A percentile compares a stretch with the other conserved stretches of the same genome.
These are phyloP conservation scores for Daedalea quercina DNA, from an alignment of 768 basidiomycete species.

Conservation along the genomic window DNA sequence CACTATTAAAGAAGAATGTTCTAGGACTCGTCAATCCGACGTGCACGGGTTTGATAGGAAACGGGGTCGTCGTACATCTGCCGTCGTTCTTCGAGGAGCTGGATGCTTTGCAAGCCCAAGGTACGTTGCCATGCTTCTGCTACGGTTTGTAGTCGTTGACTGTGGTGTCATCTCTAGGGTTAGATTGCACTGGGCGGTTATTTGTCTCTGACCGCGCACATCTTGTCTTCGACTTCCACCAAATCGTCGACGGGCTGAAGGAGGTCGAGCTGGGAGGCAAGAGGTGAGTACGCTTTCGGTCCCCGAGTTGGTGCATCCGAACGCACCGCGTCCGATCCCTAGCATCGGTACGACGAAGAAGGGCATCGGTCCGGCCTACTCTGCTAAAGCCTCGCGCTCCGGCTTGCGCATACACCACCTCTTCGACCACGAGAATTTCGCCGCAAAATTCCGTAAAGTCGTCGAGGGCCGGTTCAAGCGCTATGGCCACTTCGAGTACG, in stretches of 20 bases:
- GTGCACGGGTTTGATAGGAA: constrained; percentile 85
- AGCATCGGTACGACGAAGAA: constrained; percentile 98
- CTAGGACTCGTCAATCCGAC: constrained; percentile 80
- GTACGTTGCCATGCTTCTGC: constrained; percentile 28
- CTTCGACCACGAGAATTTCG: constrained; percentile 81
- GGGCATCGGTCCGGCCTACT: constrained; percentile 98
- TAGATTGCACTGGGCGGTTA: constrained; percentile 77
- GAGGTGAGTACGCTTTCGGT: constrained; percentile 37
- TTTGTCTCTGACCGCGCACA: constrained; percentile 96
- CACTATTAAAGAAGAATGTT: no score
- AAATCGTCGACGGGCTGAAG: constrained; percentile 98
- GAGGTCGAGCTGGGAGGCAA: constrained; percentile 94
- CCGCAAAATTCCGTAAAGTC: constrained; percentile 86
- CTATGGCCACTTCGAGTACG: constrained; percentile 96
- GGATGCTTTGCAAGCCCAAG: constrained; percentile 78
- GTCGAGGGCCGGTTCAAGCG: constrained; percentile 98
- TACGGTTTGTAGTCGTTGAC: constrained; percentile 30
- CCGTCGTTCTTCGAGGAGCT: constrained; percentile 94
- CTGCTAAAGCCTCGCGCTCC: constrained; percentile 92
- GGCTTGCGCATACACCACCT: constrained; percentile 96
- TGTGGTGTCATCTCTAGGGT: constrained; percentile 42
- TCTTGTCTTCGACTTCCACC: constrained; percentile 98
- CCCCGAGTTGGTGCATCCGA: not conserved
- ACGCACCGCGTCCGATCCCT: not conserved
- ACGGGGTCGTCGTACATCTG: constrained; percentile 93